Evolutionary conservation across 1,284 basidiomycete genomes (phyloP), one percentile per base, ranked within the genome.

Genomic region (Kwoniella shivajii): DNA sequence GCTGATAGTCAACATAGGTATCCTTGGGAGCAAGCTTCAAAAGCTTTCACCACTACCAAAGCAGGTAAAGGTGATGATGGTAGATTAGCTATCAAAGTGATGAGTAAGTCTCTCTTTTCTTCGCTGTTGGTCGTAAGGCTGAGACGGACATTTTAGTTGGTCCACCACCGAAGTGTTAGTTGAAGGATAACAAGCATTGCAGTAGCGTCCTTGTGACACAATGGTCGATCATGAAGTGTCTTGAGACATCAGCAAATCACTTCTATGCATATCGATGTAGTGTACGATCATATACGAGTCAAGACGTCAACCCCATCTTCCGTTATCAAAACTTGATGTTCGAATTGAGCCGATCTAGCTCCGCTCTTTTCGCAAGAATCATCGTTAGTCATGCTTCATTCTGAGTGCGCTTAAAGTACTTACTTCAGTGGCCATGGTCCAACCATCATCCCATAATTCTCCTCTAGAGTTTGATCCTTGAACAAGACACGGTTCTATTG

Each of bases 271-370:
- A 11, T 36, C 11, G 34, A 38, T 36, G 20, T 31, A 29, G 16
- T 49, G 31, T 16, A n/a, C n/a, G n/a, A 45, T 31, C 14, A 29
- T 45, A 31, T 31, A 2, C 34, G 29, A 13, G 87, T 89, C 22
- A 89, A 72, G 10, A 89, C 81, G 14, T 88, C 85, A 2, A 77
- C 85, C 0, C 89, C 89, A 4, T 75, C 77, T 34, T 90, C 82
- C 0, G 89, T 93, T 57, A 93, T 89, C 31, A 92, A 79, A 7
- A 94, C 80, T 83, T 87, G 92, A 73, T 93, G 90, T 72, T 94
- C 91, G 16, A 86, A 88, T 76, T 92, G 90, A 1, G 90, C 90
- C 44, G 85, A 85, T 14, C 91, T 82, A 2, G 88, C 88, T 49
- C 88, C 88, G 20, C 59, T 64, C 77, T 79, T 63, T 83, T 84